Conservation (phyloP, 495 filamentous ascomycete genomes). For the Aspergillus olivimuriae region DNA sequence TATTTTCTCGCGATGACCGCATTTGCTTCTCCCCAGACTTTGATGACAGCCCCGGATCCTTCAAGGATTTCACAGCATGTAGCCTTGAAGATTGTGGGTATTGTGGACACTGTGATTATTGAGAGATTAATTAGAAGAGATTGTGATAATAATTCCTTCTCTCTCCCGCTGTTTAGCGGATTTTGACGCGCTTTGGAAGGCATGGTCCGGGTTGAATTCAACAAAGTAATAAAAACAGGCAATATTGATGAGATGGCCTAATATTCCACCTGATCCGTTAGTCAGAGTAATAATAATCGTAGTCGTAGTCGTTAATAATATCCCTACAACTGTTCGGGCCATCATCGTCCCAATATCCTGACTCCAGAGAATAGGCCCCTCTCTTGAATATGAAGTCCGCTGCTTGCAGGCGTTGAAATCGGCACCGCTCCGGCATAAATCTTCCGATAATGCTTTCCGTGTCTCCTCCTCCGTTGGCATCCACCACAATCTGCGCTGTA, state of each 20-base stretch:
- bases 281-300: constrained; percentile 12
- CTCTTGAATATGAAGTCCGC: constrained; percentile 3
- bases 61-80: too few relatives aligned
- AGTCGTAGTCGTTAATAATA: constrained; percentile 9
- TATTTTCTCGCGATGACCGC: too few relatives aligned
- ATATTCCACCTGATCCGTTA: constrained; percentile 2
- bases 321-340: constrained; percentile 11
- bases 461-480: constrained; percentile 4
- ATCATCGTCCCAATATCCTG: constrained; percentile 6
- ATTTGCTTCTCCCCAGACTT: too few relatives aligned
- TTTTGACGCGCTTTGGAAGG: too few relatives aligned
- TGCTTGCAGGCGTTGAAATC: constrained; percentile 6
- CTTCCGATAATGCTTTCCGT: constrained; percentile 1
- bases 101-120: too few relatives aligned
- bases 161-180: too few relatives aligned
- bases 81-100: too few relatives aligned
- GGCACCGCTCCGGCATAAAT: constrained; percentile 3
- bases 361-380: constrained; percentile 4
- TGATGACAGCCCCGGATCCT: too few relatives aligned
- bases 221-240: neutral
- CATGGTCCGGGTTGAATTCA: too few relatives aligned
- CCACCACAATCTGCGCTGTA: constrained; percentile 1
- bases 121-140: too few relatives aligned
- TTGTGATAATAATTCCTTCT: too few relatives aligned
- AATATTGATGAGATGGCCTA: constrained; percentile 4